Evolutionary conservation across 2,329 filamentous ascomycete genomes (phyloP), one percentile per base, ranked within the genome.

Genomic region (Kalaharituber pfeilii): DNA sequence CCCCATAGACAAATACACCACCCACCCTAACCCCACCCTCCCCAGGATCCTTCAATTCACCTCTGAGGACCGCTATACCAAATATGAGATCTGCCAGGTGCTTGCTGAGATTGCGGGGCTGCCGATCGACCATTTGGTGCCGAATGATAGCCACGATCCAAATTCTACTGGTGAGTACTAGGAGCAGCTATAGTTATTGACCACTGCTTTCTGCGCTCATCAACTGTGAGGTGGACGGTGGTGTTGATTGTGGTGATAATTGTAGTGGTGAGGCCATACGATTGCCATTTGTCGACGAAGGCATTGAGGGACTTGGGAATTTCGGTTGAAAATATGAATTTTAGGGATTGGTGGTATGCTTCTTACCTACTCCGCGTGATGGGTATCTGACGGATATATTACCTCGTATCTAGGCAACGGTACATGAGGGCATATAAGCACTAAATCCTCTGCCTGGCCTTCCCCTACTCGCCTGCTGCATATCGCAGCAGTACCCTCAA

Each of bases 51-150:
- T 94, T 18, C 87, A 95, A 53, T 94, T 94, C 69, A 85, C 82
- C 2, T 86, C 85, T 47, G 86, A 94, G 68, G 84, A 94, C 62
- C 77, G 74, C 60, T 84, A 81, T 73, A 94, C 87, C 49, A 94
- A 94, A 71, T 64, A 64, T 27, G 80, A 89, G 67, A 94, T 95
- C 54, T 88, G 84, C 66, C 71, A 85, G 69, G 70, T 75, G 8
- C 81, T 94, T 65, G 82, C 79, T 3, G 79, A 86, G 56, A 85
- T 94, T 56, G 80, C 93, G 75, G 85, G 82, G 0, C 66, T 93
- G 53, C 75, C 82, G 9, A 72, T 82, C 20, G 76, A 79, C 49
- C 75, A 76, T 6, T 81, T 94, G 67, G 73, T 77, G 63, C 71
- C 82, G 8, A 82, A 86, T 63, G 74, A 47, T 47, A 47, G 15